A percentile compares a stretch with the other conserved stretches of the same genome.
Conservation (phyloP, 805 yeast genomes). For the Komagataella phaffii region DNA sequence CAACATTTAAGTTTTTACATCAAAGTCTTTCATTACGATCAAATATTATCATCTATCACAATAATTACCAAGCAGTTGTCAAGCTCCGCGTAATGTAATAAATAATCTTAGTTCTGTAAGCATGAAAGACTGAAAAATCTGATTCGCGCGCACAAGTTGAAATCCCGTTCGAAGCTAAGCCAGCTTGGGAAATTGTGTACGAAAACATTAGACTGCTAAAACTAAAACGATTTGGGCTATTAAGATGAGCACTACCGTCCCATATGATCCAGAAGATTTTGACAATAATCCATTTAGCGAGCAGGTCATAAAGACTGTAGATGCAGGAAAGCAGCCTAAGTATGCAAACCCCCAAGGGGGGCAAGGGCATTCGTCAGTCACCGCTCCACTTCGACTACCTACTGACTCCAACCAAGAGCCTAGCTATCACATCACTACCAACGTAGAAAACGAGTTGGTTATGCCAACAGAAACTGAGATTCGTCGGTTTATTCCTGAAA, state of each 20-base stretch:
- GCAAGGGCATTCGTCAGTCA: background rate
- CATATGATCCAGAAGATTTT: conserved; percentile 35
- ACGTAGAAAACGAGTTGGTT: background rate
- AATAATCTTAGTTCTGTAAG: no score
- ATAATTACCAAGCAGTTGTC: no score
- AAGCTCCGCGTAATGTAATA: no score
- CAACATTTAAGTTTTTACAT: no score
- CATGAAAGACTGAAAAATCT: no score
- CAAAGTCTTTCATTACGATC: no score
- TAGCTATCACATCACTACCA: background rate
- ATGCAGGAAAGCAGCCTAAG: background rate
- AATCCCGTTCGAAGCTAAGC: no score
- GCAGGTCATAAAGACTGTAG: conserved; percentile 7
- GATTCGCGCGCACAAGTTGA: no score
- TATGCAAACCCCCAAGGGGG: background rate
- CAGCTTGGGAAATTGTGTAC: no score
- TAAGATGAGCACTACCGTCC: conserved; percentile 21
- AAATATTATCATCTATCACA: no score
- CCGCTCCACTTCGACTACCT: background rate
- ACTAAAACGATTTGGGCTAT: background rate
- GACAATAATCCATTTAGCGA: conserved; percentile 54
- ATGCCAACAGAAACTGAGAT: conserved; percentile 22
- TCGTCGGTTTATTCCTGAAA: conserved; percentile 34
- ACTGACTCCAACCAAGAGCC: background rate
- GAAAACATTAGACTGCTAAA: background rate